These are phyloP conservation scores for Phytophthora europaea DNA, from an alignment of 352 stramenopile species.

Conservation along the genomic window DNA sequence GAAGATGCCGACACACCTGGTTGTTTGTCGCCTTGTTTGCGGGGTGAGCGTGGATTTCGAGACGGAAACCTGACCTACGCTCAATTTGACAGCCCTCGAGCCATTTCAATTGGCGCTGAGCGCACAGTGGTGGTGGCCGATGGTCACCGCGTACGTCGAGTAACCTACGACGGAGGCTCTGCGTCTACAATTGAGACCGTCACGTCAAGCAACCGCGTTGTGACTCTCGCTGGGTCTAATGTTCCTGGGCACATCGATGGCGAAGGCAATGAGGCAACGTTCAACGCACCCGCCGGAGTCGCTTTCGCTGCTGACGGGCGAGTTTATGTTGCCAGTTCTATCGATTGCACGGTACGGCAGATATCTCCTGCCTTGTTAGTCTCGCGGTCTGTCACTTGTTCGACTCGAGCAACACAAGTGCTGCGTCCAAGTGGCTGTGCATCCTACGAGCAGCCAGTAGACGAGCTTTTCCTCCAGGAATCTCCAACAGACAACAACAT, in stretches of 20 bases:
- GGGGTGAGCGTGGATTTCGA: slow-evolving; percentile 87
- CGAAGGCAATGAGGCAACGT: slow-evolving; percentile 85
- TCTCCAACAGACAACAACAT: slow-evolving; percentile 91
- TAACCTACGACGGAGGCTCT: slow-evolving; percentile 76
- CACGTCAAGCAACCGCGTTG: slow-evolving; percentile 77
- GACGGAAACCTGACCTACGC: slow-evolving; percentile 91
- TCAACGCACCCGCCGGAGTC: slow-evolving; percentile 91
- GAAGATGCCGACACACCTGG: slow-evolving; percentile 77
- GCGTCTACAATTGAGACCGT: slow-evolving; percentile 77
- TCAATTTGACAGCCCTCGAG: slow-evolving; percentile 94
- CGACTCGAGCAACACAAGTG: slow-evolving; percentile 83
- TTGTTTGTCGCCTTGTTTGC: slow-evolving; percentile 92
- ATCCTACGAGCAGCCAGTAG: slow-evolving; percentile 94
- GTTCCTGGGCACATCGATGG: slow-evolving; percentile 84
- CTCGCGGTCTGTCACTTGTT: slow-evolving; percentile 76
- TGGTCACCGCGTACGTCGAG: slow-evolving; percentile 86
- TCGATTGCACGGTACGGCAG: slow-evolving; percentile 91
- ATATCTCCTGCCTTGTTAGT: slow-evolving; percentile 81
- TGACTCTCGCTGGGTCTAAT: slow-evolving; percentile 91
- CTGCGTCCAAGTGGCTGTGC: slow-evolving; percentile 94
- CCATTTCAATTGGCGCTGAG: slow-evolving; percentile 87
- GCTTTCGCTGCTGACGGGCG: slow-evolving; percentile 89
- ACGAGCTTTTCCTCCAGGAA: slow-evolving; percentile 85
- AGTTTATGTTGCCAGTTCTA: slow-evolving; percentile 93
- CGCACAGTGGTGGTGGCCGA: slow-evolving; percentile 93